phyloP scores from a whole-genome alignment of 2,329 filamentous ascomycete species.

The Apiospora phragmitis region DNA sequence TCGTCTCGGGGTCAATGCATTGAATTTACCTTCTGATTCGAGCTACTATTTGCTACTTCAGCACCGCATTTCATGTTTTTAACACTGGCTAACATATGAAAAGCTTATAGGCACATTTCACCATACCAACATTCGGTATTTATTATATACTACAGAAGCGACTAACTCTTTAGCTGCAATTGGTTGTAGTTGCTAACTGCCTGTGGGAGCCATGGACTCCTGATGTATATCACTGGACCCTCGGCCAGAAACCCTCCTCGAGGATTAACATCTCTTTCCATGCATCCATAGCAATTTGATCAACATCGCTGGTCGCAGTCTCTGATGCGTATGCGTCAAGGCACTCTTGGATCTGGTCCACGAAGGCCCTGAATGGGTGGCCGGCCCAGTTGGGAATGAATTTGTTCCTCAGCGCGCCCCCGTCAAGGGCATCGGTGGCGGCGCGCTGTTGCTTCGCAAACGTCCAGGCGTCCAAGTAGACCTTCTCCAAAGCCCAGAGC shows the following conservation, averaged over 20 bases:
- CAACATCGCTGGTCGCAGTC: constrained; percentile 27
- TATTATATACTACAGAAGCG: neutral
- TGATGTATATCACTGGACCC: constrained; percentile 18
- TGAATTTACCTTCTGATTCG: constrained; percentile 82
- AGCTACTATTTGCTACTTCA: neutral
- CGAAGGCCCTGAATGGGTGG: constrained; percentile 56
- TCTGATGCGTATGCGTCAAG: constrained; percentile 29
- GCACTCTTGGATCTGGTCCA: constrained; percentile 36
- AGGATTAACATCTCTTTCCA: constrained; percentile 54
- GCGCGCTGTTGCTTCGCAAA: constrained; percentile 37
- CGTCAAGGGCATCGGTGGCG: constrained; percentile 53
- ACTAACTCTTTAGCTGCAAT: neutral
- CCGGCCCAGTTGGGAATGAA: constrained; percentile 73
- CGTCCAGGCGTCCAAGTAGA: constrained; percentile 61
- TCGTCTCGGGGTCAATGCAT: constrained; percentile 67
- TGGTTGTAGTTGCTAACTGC: neutral
- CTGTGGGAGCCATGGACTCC: neutral
- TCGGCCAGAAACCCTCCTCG: constrained; percentile 62
- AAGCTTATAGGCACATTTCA: neutral
- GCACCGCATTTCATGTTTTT: neutral
- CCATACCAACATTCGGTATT: neutral
- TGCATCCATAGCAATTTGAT: constrained; percentile 40
- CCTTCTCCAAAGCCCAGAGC: constrained; percentile 76
- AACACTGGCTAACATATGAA: neutral
- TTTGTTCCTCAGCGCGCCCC: constrained; percentile 61